Percentiles rank a stretch among this genome's conserved stretches.
Conservation (phyloP, 768 basidiomycete genomes). For the Suillus decipiens region DNA sequence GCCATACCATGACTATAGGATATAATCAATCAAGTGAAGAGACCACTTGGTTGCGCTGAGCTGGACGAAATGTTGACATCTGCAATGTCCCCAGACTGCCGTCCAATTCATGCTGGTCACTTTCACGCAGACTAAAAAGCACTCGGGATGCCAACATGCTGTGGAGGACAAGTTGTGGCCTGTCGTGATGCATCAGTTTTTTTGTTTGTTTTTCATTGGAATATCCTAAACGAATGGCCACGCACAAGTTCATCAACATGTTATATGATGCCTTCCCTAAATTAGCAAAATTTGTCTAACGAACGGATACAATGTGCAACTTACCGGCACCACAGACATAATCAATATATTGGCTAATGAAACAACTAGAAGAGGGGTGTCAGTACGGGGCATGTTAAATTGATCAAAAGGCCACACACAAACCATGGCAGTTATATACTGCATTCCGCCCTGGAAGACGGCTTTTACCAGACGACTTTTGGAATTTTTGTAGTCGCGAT, state of each 20-base stretch:
- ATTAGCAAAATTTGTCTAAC: neutral
- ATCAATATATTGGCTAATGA: neutral
- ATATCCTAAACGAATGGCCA: too few relatives aligned
- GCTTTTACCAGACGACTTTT: neutral
- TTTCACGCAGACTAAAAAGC: neutral
- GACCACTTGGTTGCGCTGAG: neutral
- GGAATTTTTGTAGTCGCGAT: neutral
- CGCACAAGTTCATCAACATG: neutral
- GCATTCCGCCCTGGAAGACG: neutral
- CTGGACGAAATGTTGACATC: slow-evolving; percentile 3
- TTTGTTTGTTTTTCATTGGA: neutral
- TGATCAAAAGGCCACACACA: neutral
- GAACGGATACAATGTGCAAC: neutral
- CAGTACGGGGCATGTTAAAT: neutral
- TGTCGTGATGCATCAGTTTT: neutral
- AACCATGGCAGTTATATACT: neutral
- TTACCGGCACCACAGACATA: neutral
- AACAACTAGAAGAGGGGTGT: neutral
- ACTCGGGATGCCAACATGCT: slow-evolving; percentile 3
- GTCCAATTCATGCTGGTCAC: neutral
- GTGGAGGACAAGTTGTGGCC: slow-evolving; percentile 3
- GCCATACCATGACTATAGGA: neutral
- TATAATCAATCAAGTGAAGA: neutral
- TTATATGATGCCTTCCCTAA: neutral
- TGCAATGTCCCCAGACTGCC: too few relatives aligned